Evolutionary conservation across 495 filamentous ascomycete genomes (phyloP), one percentile per base, ranked within the genome.

Genomic region (Platismatia glauca): DNA sequence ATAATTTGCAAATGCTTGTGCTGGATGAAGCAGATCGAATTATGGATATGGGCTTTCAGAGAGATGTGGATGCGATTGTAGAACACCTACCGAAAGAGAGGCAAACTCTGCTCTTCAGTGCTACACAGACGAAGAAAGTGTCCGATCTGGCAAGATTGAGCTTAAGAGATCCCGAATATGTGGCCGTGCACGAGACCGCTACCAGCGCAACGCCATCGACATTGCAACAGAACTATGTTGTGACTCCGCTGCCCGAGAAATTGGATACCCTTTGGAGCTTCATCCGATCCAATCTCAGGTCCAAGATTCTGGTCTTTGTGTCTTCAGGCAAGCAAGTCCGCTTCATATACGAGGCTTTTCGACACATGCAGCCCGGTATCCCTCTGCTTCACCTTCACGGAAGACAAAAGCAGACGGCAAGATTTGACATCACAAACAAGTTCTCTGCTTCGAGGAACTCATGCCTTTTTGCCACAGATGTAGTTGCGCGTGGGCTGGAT

Each of bases 11-110:
- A 73, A 88, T 97, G 72, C 79, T 99, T 35, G 94, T 97, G 7
- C 79, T 99, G 64, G 94, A 99, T 68, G 94, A 99, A 71, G 94
- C 94, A 6, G 94, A 99, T 71, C 83, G 94, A 37, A 97, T 97
- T 67, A 82, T 99, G 80, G 94, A 99, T 72, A 95, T 97, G 91
- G 94, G 94, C 15, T 99, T 99, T 72, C 89, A 96, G 72, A 78
- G 81, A 18, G 88, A 89, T 0, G 84, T 99, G 18, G 94, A 99
- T 73, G 94, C 94, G 6, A 92, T 99, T 46, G 74, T 99, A 38
- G 90, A 94, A 58, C 93, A 97, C 73, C 80, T 99, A 1, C 94
- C 94, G 3, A 86, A 86, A 67, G 77, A 84, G 44, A 81, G 95
- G 61, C 94, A 99, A 76, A 97, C 94, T 0, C 78, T 99, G 66